These are phyloP conservation scores for Tylopilus balloui DNA, from an alignment of 768 basidiomycete genomes.

Conservation along the genomic window DNA sequence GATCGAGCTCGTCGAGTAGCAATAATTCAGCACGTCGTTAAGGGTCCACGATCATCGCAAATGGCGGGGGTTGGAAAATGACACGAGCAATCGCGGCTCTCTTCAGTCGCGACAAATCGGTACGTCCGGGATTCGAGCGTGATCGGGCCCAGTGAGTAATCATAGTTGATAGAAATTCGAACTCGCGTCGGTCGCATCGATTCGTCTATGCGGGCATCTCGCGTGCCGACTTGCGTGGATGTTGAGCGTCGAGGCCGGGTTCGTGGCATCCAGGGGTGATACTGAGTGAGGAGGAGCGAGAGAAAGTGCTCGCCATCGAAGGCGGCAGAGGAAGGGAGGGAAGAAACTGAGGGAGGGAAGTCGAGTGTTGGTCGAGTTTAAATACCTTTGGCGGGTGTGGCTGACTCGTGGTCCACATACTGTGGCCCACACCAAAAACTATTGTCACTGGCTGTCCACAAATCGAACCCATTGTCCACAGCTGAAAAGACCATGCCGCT, in stretches of 20 bases:
- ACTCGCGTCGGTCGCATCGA: neutral
- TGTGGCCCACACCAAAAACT: too few species aligned
- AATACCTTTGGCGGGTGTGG: slow-evolving; percentile 9
- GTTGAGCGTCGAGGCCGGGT: neutral
- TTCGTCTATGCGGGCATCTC: neutral
- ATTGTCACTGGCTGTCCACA: too few species aligned
- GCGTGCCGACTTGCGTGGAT: neutral
- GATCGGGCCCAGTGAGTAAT: neutral
- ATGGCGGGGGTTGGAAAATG: neutral
- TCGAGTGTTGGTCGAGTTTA: slow-evolving; percentile 1
- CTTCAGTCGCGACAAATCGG: neutral
- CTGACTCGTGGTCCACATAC: slow-evolving; percentile 1
- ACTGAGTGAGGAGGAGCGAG: neutral
- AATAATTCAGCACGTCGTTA: neutral
- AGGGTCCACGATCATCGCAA: too few species aligned
- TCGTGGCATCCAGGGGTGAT: neutral
- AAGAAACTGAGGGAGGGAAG: neutral
- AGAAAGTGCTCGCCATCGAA: neutral
- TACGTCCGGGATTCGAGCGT: neutral
- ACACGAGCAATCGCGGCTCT: neutral
- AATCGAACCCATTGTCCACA: too few species aligned
- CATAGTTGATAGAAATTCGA: too few species aligned
- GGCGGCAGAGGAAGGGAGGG: neutral
- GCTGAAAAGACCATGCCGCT: too few species aligned
- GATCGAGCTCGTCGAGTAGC: too few species aligned